Base-by-base conservation (phyloP, 225 moss, liverwort and hornwort species). In the Bryum argenteum region DNA sequence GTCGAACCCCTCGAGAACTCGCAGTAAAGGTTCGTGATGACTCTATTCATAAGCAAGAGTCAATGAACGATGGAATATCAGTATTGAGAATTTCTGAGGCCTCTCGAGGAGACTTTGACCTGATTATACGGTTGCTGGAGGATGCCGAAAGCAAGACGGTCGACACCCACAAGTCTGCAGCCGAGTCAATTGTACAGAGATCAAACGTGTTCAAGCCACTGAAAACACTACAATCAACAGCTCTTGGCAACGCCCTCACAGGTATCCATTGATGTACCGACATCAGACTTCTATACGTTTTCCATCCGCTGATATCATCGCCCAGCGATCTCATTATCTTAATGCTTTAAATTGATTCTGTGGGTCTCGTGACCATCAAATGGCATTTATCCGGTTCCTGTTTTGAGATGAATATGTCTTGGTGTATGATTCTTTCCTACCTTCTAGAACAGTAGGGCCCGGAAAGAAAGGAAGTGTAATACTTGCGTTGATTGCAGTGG, bases 201-300 rank as follows among this genome's bases (percentile, higher is more conserved):
- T 61, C n/a, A 59, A 61, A 42, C 39, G 60, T 75, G 63, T 45
- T 18, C 6, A 18, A 67, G 48, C 22, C 33, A 70, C 69, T 76
- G 65, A 76, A 73, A 69, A 10, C 45, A 45, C 45, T 47, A 52
- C 60, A 64, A 39, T 24, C 60, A 21, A 59, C 58, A 52, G 61
- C 75, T 59, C 69, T 83, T 6, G 76, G 72, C 19, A 79, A 65
- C 69, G 83, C 79, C 42, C 79, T 83, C 40, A 65, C 79, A 79
- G 76, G 79, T 78, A 77, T 65, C 20, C 17, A 33, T 21, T 20
- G 12, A 39, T 44, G 21, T 69, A 22, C 15, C 41, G 21, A 40
- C 16, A 40, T 26, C 54, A 33, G 40, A 33, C 28, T 16, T 62
- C 17, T 62, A 24, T 42, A 44, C 16, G 16, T 75, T 62, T 75